Base-by-base conservation (phyloP, 768 basidiomycete genomes). In the Artomyces pyxidatus region DNA sequence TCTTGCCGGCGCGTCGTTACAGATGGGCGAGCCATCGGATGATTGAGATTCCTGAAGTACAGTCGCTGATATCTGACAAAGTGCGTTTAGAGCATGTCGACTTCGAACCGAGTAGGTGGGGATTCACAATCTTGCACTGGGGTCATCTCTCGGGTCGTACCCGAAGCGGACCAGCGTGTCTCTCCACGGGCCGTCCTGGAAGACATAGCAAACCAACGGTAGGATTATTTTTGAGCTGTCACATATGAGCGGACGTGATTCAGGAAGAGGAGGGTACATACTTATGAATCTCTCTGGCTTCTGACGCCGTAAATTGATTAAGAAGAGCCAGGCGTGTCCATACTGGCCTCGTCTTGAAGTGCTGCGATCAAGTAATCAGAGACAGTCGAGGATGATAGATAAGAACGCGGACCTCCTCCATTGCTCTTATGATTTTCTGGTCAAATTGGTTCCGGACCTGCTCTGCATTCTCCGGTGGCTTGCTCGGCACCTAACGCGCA, bases 181-280 rank as follows among this genome's bases (percentile, higher is more conserved):
- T 35, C 91, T 76, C 84, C 88, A 98, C 3, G 94, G 93, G 0
- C 96, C 96, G 56, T 96, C 94, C 56, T 84, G 79, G 61, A 97
- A 94, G 8, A 88, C 85, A 60, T 94, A 99, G 47, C 83, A 85
- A 3, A 86, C 79, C 5, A 88, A 66, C 3, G 93, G 85, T 16
- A 95, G 75, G 14, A 92, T 72, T 6, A 81, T 66, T 61, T 94
- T 95, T 11, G 88, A 86, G 52, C 92, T 95, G 50, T 44, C 28
- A 10, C 19, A 51, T 50, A 25, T 28, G 30, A 12, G 17, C 2
- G 39, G n/a, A 45, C 6, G 11, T 23, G 27, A 2, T 7, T 26
- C 21, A 22, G 5, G 7, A 32, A 28, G n/a, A 19, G 10, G 4
- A 17, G 16, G 5, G 16, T 4, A 58, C 78, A 40, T 56, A 94